Base-by-base conservation (phyloP, 176 grass and related monocot species). In the Eragrostis nindensis region DNA sequence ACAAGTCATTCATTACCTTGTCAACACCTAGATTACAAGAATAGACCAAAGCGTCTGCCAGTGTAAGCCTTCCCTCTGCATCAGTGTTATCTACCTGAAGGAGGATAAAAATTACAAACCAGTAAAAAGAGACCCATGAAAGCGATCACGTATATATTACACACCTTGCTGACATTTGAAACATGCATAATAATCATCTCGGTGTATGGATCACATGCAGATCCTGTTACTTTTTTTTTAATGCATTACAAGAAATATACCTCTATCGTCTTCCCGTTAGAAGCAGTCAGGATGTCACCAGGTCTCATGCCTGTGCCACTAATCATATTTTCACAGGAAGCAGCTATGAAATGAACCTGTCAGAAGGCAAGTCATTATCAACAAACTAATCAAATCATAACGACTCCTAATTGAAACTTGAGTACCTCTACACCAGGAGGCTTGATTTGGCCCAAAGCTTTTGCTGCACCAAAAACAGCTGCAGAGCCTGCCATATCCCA, bases 271-370 rank as follows among this genome's bases (percentile, higher is more conserved):
- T 92, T 97, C 49, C 94, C 94, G 8, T 97, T 97, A 47, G 94
- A 94, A 76, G 94, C 94, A 73, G 94, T 97, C 59, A 97, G 62
- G 17, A 97, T 97, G 73, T 97, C 94, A 84, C 94, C 94, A 66
- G 94, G 91, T 75, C 94, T 92, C 94, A 97, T 97, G 67, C 87
- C 94, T 53, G 94, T 94, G 66, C 94, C 94, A 82, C 94, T 97
- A 74, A 97, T 94, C 94, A 97, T 97, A 88, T 97, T 97, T 90
- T 97, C 94, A 88, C 94, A 97, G 45, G 91, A 89, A 25, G 94
- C 89, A 42, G 79, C 91, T 54, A 97, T 94, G 73, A 97, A 97
- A 80, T 97, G 94, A 74, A 97, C 91, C 91, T 97, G 72, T 0
- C 3, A 74, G 44, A 38, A 74, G 21, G n/a, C 26, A 27, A 54